A percentile compares a stretch with the other conserved stretches of the same genome.
Evolutionary conservation across 352 stramenopile genomes (phyloP).

Genomic region (Pythium folliculosum): DNA sequence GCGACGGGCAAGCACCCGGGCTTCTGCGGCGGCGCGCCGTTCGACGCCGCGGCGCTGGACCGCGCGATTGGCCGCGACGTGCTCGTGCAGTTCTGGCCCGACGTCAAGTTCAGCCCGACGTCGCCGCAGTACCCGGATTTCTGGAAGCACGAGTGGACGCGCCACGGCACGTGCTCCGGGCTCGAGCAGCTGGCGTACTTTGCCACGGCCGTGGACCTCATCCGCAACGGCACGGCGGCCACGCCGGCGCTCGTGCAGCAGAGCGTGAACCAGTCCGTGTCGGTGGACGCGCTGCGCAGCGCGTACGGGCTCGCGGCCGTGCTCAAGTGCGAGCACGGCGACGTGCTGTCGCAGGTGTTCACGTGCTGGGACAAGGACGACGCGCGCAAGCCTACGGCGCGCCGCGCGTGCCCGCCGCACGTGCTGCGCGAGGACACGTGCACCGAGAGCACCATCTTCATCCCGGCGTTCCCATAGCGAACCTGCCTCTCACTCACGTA

Average conservation of each 20-base stretch:
- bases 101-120: conserved; percentile 71
- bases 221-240: conserved; percentile 66
- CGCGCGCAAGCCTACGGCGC: conserved; percentile 46
- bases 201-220: conserved; percentile 69
- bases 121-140: conserved; percentile 79
- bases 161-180: conserved; percentile 92
- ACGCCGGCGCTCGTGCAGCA: conserved; percentile 68
- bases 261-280: conserved; percentile 54
- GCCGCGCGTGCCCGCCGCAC: conserved; percentile 56
- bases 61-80: conserved; percentile 64
- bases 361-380: conserved; percentile 82
- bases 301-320: conserved; percentile 41
- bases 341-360: conserved; percentile 72
- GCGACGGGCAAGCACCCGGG: conserved; percentile 63
- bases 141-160: conserved; percentile 94
- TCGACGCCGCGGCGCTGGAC: conserved; percentile 67
- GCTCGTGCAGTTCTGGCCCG: conserved; percentile 83
- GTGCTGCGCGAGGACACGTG: conserved; percentile 79
- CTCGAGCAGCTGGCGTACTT: conserved; percentile 89
- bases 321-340: conserved; percentile 41
- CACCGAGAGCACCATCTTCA: conserved; percentile 44
- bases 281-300: conserved; percentile 43
- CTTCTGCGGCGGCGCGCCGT: conserved; percentile 73
- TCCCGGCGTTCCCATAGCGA: conserved; percentile 58
- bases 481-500: too few relatives aligned